These are phyloP conservation scores for Pugionium dolabratum DNA, from an alignment of 345 rosid genomes.

Conservation along the genomic window DNA sequence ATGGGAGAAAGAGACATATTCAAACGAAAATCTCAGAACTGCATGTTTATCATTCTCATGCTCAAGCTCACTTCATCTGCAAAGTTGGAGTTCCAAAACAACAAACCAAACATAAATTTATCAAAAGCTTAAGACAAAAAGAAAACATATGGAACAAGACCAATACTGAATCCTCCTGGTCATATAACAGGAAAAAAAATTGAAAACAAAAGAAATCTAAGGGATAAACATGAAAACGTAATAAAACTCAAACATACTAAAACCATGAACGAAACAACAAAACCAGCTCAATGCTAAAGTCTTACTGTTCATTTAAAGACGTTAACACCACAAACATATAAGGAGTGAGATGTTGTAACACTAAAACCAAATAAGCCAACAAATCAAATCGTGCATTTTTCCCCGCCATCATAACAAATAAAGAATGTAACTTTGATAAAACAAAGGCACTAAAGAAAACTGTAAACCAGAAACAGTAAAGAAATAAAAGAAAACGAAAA, in stretches of 20 bases:
- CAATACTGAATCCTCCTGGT: background rate
- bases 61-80: constrained; percentile 61
- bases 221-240: constrained; percentile 8
- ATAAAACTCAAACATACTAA: constrained; percentile 12
- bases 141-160: constrained; percentile 8
- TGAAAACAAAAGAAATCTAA: constrained; percentile 25
- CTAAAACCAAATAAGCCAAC: constrained; percentile 22
- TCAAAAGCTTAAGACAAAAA: constrained; percentile 23
- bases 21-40: constrained; percentile 31
- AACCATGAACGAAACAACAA: constrained; percentile 20
- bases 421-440: constrained; percentile 1
- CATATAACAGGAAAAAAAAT: constrained; percentile 3
- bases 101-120: constrained; percentile 31
- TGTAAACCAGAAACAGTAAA: constrained; percentile 2
- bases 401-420: constrained; percentile 5
- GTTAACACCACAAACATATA: constrained; percentile 13
- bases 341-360: background rate
- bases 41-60: constrained; percentile 49
- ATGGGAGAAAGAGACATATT: constrained; percentile 15
- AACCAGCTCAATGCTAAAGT: background rate
- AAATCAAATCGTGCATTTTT: background rate
- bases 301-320: background rate
- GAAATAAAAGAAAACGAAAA: constrained; percentile 1
- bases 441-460: constrained; percentile 1
- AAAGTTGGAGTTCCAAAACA: constrained; percentile 50